Evolutionary conservation across 768 basidiomycete species (phyloP), one percentile per base, ranked within the genome.

Genomic region (Tephrocybe rancida): DNA sequence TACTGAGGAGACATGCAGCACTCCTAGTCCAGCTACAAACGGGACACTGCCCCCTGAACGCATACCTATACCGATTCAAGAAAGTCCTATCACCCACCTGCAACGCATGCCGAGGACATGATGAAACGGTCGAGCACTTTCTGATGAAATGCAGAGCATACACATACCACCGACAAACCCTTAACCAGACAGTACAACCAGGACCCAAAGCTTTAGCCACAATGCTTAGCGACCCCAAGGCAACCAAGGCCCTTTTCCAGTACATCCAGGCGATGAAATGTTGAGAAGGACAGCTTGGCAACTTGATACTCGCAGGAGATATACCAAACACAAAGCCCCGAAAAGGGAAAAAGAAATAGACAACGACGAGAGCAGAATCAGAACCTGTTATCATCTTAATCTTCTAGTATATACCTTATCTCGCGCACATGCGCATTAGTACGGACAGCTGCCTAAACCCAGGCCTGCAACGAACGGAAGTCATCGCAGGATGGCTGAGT

Each of bases 101-200:
- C 59, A 49, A 55, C 1, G 37, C 47, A n/a, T n/a, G n/a, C n/a
- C n/a, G n/a, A n/a, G n/a, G n/a, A n/a, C n/a, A n/a, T n/a, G n/a
- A 7, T 74, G 73, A 75, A 47, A 69, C 68, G 8, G 55, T 69
- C 0, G 29, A 46, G 1, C 73, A 73, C 49, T 73, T 51, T 50
- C 52, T 73, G 4, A 44, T 66, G 18, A 13, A 58, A 8, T 75
- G 72, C 65, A 54, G 45, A 43, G 55, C 47, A n/a, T 67, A 67
- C 46, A 22, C 2, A 5, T 4, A 46, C 18, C 26, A 32, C 3
- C 32, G 38, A 25, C 5, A 18, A 21, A 25, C 4, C 3, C 7
- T 49, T 2, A 19, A 49, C 26, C 22, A 13, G 8, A 25, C n/a
- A 3, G 22, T 41, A 3, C 11, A 6, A n/a, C 37, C 26, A 5